Conservation (phyloP, 2,329 filamentous ascomycete species). For the Aspergillus tamarii region DNA sequence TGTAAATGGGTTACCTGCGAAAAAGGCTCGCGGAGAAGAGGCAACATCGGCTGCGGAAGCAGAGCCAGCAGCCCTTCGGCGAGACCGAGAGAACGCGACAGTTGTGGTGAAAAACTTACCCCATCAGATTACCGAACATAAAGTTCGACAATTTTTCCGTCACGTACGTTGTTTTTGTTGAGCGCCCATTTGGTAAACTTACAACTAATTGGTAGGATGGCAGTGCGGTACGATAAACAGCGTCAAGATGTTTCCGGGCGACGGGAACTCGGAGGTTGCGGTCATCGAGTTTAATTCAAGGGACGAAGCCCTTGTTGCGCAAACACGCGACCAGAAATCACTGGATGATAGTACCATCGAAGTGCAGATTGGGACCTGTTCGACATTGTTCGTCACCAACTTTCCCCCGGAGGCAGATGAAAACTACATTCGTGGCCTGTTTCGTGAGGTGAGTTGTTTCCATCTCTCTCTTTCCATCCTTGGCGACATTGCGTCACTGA, state of each 20-base stretch:
- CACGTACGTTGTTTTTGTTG: slow-evolving; percentile 52
- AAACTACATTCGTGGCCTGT: slow-evolving; percentile 58
- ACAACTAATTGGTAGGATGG: slow-evolving; percentile 15
- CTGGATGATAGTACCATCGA: slow-evolving; percentile 73
- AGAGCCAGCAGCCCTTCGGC: slow-evolving; percentile 57
- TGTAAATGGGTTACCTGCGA: slow-evolving; percentile 59
- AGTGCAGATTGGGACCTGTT: slow-evolving; percentile 73
- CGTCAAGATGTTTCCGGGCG: slow-evolving; percentile 68
- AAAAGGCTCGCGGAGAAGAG: slow-evolving; percentile 65
- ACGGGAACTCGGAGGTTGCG: slow-evolving; percentile 66
- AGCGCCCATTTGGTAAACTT: neutral
- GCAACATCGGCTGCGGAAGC: slow-evolving; percentile 35
- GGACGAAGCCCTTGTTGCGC: slow-evolving; percentile 79
- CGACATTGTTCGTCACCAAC: slow-evolving; percentile 88
- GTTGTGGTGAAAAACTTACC: slow-evolving; percentile 82
- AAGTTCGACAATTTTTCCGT: slow-evolving; percentile 85
- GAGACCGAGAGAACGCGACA: slow-evolving; percentile 88
- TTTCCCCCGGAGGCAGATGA: slow-evolving; percentile 66
- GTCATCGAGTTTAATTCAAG: slow-evolving; percentile 81
- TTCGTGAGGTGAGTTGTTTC: slow-evolving; percentile 51
- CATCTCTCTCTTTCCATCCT: neutral
- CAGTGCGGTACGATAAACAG: slow-evolving; percentile 79
- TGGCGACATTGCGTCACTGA: neutral
- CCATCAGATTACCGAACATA: slow-evolving; percentile 66
- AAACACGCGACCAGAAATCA: slow-evolving; percentile 78